Evolutionary conservation across 176 grass and related monocot species (phyloP), one percentile per base, ranked within the genome.

Genomic region (Eragrostis curvula): DNA sequence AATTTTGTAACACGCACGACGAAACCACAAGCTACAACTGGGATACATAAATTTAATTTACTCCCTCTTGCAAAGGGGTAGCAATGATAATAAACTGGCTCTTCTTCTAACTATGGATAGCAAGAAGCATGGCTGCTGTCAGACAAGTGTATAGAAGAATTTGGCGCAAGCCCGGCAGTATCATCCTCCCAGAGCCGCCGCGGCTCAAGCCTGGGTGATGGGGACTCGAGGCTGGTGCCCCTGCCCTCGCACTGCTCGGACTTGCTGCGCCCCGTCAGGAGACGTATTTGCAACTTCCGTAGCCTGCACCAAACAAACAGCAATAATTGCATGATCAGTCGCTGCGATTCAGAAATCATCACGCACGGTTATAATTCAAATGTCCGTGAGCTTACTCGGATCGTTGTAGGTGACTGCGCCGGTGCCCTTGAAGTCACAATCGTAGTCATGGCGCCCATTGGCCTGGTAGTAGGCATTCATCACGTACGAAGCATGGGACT

Each of bases 401-500:
- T 94, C 78, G 10, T 4, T 49, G 81, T 84, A 82, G 78, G 81
- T 85, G 68, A 94, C 77, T 55, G 45, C 9, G 44, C 87, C 89
- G 39, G 87, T 94, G 55, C 68, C 65, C 66, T 80, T 86, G 73
- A 94, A 94, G 78, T 89, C 81, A 36, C 92, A 94, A 56, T 84
- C 74, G 3, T 71, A 80, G 74, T 87, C 84, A 25, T 71, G 78
- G 68, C 47, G 81, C 10, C 89, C 74, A 6, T 85, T 88, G 27
- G 74, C 77, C 69, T 91, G 92, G 89, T 87, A 94, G 70, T 76
- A 91, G 9, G 92, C 87, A 14, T 94, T 94, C 92, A 94, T 94
- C 68, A 85, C 89, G 4, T 57, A 94, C 0, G 87, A 56, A 21
- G 92, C 87, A 52, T 94, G 92, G 0, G 89, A 71, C 69, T 30